Evolutionary conservation across 139 green algal species (phyloP).

Genomic region (Cymbomonas tetramitiformis): DNA sequence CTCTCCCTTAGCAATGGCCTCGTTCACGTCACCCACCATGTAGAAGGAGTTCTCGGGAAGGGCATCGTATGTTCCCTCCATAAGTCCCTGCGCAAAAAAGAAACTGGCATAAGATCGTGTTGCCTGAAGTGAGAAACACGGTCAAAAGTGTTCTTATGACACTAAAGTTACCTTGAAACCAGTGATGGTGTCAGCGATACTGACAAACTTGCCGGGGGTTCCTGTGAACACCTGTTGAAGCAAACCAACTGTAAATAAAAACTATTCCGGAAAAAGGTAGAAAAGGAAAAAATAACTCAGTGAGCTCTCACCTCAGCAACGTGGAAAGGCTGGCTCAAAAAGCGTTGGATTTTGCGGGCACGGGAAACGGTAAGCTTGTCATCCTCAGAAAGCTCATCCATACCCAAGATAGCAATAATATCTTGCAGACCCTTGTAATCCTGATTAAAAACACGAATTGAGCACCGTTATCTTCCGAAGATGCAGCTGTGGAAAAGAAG

Average conservation of each 20-base stretch:
- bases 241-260: too few relatives aligned
- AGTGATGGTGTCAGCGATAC: constrained; percentile 79
- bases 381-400: constrained; percentile 98
- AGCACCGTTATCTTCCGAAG: too few relatives aligned
- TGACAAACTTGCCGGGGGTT: constrained; percentile 89
- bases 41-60: constrained; percentile 98
- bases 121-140: not conserved
- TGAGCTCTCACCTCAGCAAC: too few relatives aligned
- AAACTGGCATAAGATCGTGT: not conserved
- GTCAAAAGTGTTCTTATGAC: constrained; percentile 21
- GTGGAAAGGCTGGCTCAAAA: constrained; percentile 95
- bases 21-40: constrained; percentile 89
- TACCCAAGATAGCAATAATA: constrained; percentile 99
- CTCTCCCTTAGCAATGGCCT: constrained; percentile 73
- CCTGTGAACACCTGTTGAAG: constrained; percentile 99
- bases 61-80: constrained; percentile 92
- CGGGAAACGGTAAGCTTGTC: constrained; percentile 96
- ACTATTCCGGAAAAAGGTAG: too few relatives aligned
- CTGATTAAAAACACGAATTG: too few relatives aligned
- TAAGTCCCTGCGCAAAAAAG: constrained; percentile 39
- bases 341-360: constrained; percentile 95
- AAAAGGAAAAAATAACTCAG: too few relatives aligned
- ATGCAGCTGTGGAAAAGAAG: too few relatives aligned
- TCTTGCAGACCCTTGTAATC: constrained; percentile 71
- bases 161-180: too few relatives aligned